Base-by-base conservation (phyloP, 2,329 filamentous ascomycete genomes). In the Graphium sp. region DNA sequence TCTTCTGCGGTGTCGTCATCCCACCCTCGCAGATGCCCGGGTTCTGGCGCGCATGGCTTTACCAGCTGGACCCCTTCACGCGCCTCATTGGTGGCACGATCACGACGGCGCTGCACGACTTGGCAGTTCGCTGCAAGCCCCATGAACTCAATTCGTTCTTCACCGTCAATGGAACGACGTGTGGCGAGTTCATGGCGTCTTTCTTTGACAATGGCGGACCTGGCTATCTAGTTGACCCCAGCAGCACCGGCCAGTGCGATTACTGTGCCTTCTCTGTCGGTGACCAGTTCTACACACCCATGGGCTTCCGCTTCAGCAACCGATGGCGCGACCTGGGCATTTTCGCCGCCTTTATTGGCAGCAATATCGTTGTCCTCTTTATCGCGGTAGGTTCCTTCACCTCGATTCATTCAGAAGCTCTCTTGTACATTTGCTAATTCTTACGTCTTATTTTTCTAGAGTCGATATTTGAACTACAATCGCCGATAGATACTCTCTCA, bases 1-100 rank as follows among this genome's bases (percentile, higher is more conserved):
- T 91, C 15, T 91, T 92, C 68, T 91, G 81, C 43, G 83, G 83
- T 49, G 83, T 92, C 35, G 78, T 80, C 0, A 80, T 91, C 28
- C 77, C 83, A 0, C 68, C 74, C 23, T 67, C 74, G 0, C 72
- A 80, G 48, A 91, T 91, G 53, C 76, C 80, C 2, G 56, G 53
- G 2, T 84, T 84, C 54, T 89, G 79, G 78, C 66, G 74, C 19
- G 60, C 66, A 2, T 89, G 80, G 81, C 60, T 89, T 6, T 85
- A 85, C 56, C 60, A 87, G 48, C 69, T 91, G 11, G 74, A 84
- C 44, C 82, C 82, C 3, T 83, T 89, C 50, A 91, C 80, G 0
- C 71, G 80, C 6, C 67, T 91, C 18, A 81, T 91, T 41, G 62
- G 75, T 27, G 80, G 80, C 32, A 82, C 84, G 60, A 69, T 85